Conservation (phyloP, 768 basidiomycete species). For the Tulasnella calospora region DNA sequence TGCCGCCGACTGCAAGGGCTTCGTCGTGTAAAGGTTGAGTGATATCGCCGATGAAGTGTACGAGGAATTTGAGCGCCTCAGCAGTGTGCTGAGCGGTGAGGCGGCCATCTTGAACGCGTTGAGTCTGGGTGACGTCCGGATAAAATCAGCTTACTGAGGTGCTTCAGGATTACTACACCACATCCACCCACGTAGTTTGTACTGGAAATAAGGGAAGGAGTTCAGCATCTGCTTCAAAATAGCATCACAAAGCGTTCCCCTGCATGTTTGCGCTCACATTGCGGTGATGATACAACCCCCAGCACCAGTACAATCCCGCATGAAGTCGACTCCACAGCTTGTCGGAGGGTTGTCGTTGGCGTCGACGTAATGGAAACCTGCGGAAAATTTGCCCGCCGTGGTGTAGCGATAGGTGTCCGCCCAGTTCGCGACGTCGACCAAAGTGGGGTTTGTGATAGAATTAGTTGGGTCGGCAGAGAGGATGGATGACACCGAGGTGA, state of each 20-base stretch:
- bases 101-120: constrained; percentile 18
- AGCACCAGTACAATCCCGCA: constrained; percentile 13
- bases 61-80: constrained; percentile 25
- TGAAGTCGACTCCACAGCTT: constrained; percentile 8
- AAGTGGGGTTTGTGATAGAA: neutral
- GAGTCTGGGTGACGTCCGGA: neutral
- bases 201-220: neutral
- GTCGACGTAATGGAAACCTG: constrained; percentile 18
- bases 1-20: constrained; percentile 22
- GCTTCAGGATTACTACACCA: neutral
- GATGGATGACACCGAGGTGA: neutral
- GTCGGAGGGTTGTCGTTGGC: constrained; percentile 18
- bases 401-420: constrained; percentile 19
- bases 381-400: constrained; percentile 4
- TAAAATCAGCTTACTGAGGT: neutral
- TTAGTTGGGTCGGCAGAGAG: neutral
- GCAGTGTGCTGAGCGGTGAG: neutral
- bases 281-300: constrained; percentile 17
- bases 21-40: constrained; percentile 28
- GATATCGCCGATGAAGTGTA: constrained; percentile 28
- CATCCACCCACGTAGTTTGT: constrained; percentile 19
- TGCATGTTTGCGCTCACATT: neutral
- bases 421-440: constrained; percentile 19
- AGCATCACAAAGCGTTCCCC: neutral
- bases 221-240: neutral